Base-by-base conservation (phyloP, 108 stramenopile genomes). In the Cyclotella sp. region DNA sequence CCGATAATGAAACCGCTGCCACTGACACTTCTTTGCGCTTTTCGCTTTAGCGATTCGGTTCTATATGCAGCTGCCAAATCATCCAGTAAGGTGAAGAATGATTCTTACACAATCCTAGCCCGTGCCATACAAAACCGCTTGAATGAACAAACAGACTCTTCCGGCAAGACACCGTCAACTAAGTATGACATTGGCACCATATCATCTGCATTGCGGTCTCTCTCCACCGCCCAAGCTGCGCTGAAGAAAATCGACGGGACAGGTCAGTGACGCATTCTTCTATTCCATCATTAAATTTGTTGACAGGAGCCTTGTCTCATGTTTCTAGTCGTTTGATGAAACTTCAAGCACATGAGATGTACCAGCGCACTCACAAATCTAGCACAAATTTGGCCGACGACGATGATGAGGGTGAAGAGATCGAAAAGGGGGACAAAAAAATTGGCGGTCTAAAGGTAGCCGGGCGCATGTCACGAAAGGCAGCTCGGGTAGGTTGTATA, bases 241-340 rank as follows among this genome's bases (percentile, higher is more conserved):
- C 79, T 95, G 70, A 94, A 94, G 71, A 82, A 85, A 22, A 74
- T 95, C 39, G 94, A 95, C 76, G 94, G 94, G 0, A 81, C 83
- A 0, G 61, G 61, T 62, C 3, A 42, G 61, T 41, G 11, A 15
- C 4, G 0, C 16, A 18, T 9, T 42, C 22, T 39, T 41, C n/a
- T 1, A n/a, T 62, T 28, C 3, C 9, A 21, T 6, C 24, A 3
- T 3, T 3, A 55, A 22, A 22, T 55, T 26, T 15, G 16, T 1
- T 62, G 61, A 62, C 1, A 12, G 29, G n/a, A 29, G 11, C 6
- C 9, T 60, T 9, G 12, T 9, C 39, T 14, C 39, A 15, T 62
- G 3, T 3, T 30, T 34, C 24, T 62, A 18, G 11, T 19, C 34
- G 3, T 16, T 39, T 13, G 19, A 24, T 26, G 13, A 24, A 28